A percentile compares a stretch with the other conserved stretches of the same genome.
These are phyloP conservation scores for Trapa incisa DNA, from an alignment of 345 rosid species.

Conservation along the genomic window DNA sequence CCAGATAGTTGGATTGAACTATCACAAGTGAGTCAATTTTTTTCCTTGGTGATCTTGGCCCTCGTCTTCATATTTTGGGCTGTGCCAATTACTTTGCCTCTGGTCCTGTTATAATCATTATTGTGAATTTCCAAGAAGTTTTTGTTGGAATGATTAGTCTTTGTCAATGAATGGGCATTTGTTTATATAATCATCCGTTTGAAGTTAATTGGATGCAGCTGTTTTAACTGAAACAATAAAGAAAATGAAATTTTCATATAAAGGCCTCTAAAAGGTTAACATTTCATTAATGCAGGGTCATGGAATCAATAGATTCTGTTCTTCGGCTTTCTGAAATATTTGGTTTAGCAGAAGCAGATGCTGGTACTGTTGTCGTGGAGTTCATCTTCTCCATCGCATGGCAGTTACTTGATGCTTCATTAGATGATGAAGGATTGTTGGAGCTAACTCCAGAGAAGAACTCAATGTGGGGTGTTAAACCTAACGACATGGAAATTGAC, in stretches of 20 bases:
- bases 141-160: neutral
- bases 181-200: neutral
- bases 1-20: constrained; percentile 39
- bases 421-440: constrained; percentile 80
- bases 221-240: neutral
- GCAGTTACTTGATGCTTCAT: constrained; percentile 73
- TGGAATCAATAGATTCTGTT: constrained; percentile 57
- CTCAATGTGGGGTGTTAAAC: constrained; percentile 44
- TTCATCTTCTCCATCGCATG: constrained; percentile 59
- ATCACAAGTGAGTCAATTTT: constrained; percentile 38
- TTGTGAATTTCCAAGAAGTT: neutral
- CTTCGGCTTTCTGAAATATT: constrained; percentile 57
- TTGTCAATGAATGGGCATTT: neutral
- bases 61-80: neutral
- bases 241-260: neutral
- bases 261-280: neutral
- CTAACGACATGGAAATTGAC: constrained; percentile 68
- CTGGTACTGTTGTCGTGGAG: constrained; percentile 54
- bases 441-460: constrained; percentile 46
- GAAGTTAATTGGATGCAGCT: neutral
- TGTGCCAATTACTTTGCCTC: neutral
- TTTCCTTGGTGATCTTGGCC: neutral
- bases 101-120: neutral
- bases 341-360: constrained; percentile 44
- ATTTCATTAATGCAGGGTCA: constrained; percentile 35